Conservation (phyloP, 2,329 filamentous ascomycete species). For the Cercospora berteroae region DNA sequence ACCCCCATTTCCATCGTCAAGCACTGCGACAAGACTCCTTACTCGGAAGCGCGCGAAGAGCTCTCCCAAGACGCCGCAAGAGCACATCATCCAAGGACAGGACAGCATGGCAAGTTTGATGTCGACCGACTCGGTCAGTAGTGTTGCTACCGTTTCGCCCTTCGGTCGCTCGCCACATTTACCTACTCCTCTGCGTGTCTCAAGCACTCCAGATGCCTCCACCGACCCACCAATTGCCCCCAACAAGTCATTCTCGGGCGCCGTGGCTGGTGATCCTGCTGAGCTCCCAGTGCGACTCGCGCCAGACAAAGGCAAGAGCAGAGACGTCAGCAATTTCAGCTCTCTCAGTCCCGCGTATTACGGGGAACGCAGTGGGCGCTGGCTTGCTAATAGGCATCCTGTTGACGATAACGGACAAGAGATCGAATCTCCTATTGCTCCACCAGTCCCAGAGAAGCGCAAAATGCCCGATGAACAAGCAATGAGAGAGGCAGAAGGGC, state of each 20-base stretch:
- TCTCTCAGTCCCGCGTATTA: neutral
- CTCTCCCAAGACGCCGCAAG: neutral
- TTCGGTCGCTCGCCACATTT: constrained; percentile 1
- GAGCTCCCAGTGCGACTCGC: neutral
- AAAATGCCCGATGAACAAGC: neutral
- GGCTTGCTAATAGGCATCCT: neutral
- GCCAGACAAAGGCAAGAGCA: neutral
- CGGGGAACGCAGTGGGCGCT: neutral
- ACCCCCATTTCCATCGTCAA: neutral
- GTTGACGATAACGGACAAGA: neutral
- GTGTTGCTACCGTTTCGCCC: constrained; percentile 8
- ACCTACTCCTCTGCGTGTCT: constrained; percentile 6
- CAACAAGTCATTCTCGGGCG: neutral
- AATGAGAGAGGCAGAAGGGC: neutral
- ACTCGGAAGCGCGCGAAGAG: constrained; percentile 1
- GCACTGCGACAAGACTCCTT: neutral
- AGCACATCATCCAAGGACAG: neutral
- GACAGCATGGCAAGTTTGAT: constrained; percentile 11
- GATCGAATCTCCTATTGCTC: neutral
- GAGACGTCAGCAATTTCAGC: neutral
- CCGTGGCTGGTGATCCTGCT: neutral
- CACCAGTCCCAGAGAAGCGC: neutral
- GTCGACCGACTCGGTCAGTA: constrained; percentile 10
- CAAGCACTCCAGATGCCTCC: neutral
- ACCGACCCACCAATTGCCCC: neutral